Evolutionary conservation across 2,329 filamentous ascomycete genomes (phyloP).

Genomic region (Apiospora phragmitis): DNA sequence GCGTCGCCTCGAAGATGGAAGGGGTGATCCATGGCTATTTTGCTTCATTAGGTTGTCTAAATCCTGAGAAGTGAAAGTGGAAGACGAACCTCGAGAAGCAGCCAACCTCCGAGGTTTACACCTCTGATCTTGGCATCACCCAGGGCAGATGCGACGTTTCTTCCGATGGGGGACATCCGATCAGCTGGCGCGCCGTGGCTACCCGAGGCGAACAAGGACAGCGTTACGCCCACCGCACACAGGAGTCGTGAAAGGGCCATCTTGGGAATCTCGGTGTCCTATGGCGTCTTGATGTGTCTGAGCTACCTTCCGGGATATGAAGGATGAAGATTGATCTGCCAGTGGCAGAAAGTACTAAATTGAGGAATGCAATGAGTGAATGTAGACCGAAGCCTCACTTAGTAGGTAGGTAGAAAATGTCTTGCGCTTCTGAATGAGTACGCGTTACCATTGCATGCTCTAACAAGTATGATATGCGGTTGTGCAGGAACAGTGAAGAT

Average conservation of each 20-base stretch:
- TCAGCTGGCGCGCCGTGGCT: constrained; percentile 10
- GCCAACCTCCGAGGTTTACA: constrained; percentile 25
- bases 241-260: neutral
- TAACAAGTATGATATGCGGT: neutral
- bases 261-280: too few relatives aligned
- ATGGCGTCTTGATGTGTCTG: neutral
- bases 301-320: neutral
- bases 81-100: constrained; percentile 19
- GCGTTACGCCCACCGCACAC: neutral
- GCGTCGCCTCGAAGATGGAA: constrained; percentile 61
- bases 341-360: neutral
- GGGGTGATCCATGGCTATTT: constrained; percentile 73
- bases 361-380: neutral
- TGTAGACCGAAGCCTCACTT: neutral
- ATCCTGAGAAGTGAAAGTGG: neutral
- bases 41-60: neutral
- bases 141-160: constrained; percentile 16
- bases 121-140: constrained; percentile 20
- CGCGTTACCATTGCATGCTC: neutral
- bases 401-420: neutral
- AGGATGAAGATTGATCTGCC: neutral
- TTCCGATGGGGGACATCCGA: constrained; percentile 3
- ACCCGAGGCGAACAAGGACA: neutral
- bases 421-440: neutral
- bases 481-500: neutral